These are phyloP conservation scores for Mycogone perniciosa DNA, from an alignment of 2,329 filamentous ascomycete genomes.

Conservation along the genomic window DNA sequence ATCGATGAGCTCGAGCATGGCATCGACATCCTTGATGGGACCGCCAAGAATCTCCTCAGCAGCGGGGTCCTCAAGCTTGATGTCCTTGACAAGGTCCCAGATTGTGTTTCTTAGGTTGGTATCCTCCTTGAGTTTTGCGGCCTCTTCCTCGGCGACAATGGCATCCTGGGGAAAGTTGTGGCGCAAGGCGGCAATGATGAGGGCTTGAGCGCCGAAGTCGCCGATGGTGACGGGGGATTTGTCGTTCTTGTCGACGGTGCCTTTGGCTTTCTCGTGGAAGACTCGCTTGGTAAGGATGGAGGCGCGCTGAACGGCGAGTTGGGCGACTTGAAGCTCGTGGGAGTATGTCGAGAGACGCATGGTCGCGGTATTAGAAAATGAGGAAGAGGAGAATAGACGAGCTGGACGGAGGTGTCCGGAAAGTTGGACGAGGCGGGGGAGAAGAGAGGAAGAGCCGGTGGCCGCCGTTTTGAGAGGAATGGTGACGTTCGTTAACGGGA, in stretches of 20 bases:
- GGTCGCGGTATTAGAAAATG: constrained; percentile 19
- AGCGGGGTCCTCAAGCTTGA: constrained; percentile 53
- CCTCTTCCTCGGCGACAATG: constrained; percentile 94
- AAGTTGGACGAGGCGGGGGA: constrained; percentile 23
- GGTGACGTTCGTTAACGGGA: neutral
- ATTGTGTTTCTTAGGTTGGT: constrained; percentile 59
- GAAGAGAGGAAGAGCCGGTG: constrained; percentile 7
- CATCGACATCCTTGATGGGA: constrained; percentile 58
- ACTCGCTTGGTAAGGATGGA: constrained; percentile 47
- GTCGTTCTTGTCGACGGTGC: constrained; percentile 84
- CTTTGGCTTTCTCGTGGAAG: constrained; percentile 80
- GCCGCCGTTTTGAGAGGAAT: constrained; percentile 13
- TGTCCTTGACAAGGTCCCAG: constrained; percentile 74
- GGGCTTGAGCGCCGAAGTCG: constrained; percentile 94
- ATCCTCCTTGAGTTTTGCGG: constrained; percentile 69
- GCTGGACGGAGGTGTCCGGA: constrained; percentile 16
- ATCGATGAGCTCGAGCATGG: constrained; percentile 63
- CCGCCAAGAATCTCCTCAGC: constrained; percentile 62
- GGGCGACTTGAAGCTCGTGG: constrained; percentile 74
- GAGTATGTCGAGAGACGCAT: constrained; percentile 47
- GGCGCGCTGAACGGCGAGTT: constrained; percentile 81
- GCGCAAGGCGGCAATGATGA: constrained; percentile 87
- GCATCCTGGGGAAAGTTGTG: constrained; percentile 86
- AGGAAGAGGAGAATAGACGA: constrained; percentile 16
- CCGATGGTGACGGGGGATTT: constrained; percentile 95